Percentiles rank a stretch among this genome's conserved stretches.
Conservation (phyloP, 192 early-diverging fungal genomes). For the Haplosporangium gracile region DNA sequence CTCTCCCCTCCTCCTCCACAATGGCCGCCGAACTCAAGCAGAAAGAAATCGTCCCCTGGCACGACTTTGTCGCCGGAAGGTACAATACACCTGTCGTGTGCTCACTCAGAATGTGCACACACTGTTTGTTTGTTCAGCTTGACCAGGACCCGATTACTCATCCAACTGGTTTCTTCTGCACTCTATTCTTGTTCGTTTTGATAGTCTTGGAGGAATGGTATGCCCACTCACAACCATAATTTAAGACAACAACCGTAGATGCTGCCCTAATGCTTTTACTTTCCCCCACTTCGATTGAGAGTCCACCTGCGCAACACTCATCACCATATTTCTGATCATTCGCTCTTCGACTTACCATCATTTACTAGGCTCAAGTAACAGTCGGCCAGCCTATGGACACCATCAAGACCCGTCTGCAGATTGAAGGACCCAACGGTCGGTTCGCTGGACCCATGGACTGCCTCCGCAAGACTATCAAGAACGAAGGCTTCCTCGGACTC, state of each 20-base stretch:
- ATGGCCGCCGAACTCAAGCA: constrained; percentile 31
- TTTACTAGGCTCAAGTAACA: constrained; percentile 56
- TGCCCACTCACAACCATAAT: not conserved
- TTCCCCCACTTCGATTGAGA: not conserved
- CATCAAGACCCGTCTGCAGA: constrained; percentile 84
- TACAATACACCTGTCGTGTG: not conserved
- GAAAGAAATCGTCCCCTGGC: constrained; percentile 52
- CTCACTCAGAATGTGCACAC: not conserved
- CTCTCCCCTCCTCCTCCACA: not conserved
- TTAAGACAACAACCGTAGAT: not conserved
- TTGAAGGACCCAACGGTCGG: constrained; percentile 65
- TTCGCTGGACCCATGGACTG: constrained; percentile 88
- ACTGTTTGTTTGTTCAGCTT: not conserved
- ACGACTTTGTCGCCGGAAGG: constrained; percentile 58
- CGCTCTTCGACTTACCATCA: not conserved
- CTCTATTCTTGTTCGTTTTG: not conserved
- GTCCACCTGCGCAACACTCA: not conserved
- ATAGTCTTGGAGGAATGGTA: constrained; percentile 56
- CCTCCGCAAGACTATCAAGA: constrained; percentile 81
- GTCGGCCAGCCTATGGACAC: constrained; percentile 91
- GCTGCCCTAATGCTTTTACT: not conserved
- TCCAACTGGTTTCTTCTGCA: not conserved
- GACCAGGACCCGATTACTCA: not conserved
- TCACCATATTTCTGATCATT: not conserved
- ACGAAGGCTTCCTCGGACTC: constrained; percentile 81